These are phyloP conservation scores for Globisporangium parvum DNA, from an alignment of 352 stramenopile genomes.

Conservation along the genomic window DNA sequence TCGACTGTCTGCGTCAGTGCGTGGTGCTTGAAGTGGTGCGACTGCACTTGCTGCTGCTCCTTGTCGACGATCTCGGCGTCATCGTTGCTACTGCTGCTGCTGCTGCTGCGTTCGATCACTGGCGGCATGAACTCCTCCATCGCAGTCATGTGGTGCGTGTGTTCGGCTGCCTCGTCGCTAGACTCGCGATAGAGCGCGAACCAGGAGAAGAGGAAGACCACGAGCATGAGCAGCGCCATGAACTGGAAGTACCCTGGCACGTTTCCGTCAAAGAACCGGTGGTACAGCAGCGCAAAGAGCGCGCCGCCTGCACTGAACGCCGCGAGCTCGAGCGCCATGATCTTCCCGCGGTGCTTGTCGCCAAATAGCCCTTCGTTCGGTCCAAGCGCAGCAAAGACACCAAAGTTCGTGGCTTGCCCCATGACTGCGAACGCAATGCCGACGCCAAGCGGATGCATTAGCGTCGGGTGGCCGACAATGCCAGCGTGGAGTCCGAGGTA, in stretches of 20 bases:
- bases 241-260: slow-evolving; percentile 61
- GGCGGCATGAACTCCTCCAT: slow-evolving; percentile 44
- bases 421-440: slow-evolving; percentile 50
- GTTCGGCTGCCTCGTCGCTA: slow-evolving; percentile 6
- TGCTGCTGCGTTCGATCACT: slow-evolving; percentile 1
- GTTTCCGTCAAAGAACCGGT: slow-evolving; percentile 45
- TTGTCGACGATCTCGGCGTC: slow-evolving; percentile 10
- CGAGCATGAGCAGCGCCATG: slow-evolving; percentile 48
- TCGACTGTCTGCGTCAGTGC: slow-evolving; percentile 11
- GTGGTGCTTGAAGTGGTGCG: neutral
- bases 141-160: slow-evolving; percentile 14
- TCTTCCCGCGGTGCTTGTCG: slow-evolving; percentile 51
- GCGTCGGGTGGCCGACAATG: slow-evolving; percentile 20
- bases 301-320: slow-evolving; percentile 64
- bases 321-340: slow-evolving; percentile 63
- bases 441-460: slow-evolving; percentile 44
- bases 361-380: slow-evolving; percentile 74
- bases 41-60: neutral
- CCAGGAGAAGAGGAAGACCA: slow-evolving; percentile 50
- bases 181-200: slow-evolving; percentile 35
- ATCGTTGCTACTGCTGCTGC: neutral
- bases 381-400: slow-evolving; percentile 60
- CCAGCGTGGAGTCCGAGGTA: slow-evolving; percentile 40
- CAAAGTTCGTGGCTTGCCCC: slow-evolving; percentile 62
- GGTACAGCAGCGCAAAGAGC: slow-evolving; percentile 64